phyloP scores from a whole-genome alignment of 2,329 filamentous ascomycete genomes.

The Aulographum hederae region DNA sequence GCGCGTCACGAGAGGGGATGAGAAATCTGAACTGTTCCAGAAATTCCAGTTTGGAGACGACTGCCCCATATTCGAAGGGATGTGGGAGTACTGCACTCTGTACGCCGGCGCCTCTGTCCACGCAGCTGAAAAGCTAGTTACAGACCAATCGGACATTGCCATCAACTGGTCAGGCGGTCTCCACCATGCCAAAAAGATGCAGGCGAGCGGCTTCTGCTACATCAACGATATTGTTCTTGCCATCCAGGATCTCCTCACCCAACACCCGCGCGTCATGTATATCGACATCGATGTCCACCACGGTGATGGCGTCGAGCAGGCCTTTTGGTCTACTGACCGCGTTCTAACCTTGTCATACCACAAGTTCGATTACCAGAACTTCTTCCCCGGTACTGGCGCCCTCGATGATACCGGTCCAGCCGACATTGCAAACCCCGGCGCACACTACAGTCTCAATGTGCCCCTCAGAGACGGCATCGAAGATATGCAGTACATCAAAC shows the following conservation, averaged over 20 bases:
- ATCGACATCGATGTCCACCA: slow-evolving; percentile 92
- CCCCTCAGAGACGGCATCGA: slow-evolving; percentile 82
- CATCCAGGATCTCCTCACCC: slow-evolving; percentile 70
- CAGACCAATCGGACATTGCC: slow-evolving; percentile 79
- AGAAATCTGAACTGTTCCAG: neutral
- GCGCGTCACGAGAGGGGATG: too few relatives aligned
- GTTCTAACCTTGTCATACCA: slow-evolving; percentile 93
- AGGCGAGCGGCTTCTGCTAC: slow-evolving; percentile 94
- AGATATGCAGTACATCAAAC: slow-evolving; percentile 68
- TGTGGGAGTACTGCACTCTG: slow-evolving; percentile 88
- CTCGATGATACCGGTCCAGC: slow-evolving; percentile 71
- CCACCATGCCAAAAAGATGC: slow-evolving; percentile 87
- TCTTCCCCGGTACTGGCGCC: slow-evolving; percentile 84
- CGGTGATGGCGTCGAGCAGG: slow-evolving; percentile 78
- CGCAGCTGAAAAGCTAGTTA: slow-evolving; percentile 74
- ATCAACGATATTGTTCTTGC: slow-evolving; percentile 96
- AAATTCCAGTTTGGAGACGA: slow-evolving; percentile 65
- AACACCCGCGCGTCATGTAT: slow-evolving; percentile 74
- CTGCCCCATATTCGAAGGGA: slow-evolving; percentile 88
- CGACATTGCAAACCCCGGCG: slow-evolving; percentile 61
- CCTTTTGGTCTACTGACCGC: slow-evolving; percentile 74
- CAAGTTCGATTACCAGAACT: slow-evolving; percentile 72
- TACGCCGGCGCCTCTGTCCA: slow-evolving; percentile 84
- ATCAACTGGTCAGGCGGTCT: slow-evolving; percentile 96
- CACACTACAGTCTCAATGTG: slow-evolving; percentile 80